Evolutionary conservation across 1,284 basidiomycete species (phyloP), one percentile per base, ranked within the genome.

Genomic region (Cutaneotrichosporon cavernicola): DNA sequence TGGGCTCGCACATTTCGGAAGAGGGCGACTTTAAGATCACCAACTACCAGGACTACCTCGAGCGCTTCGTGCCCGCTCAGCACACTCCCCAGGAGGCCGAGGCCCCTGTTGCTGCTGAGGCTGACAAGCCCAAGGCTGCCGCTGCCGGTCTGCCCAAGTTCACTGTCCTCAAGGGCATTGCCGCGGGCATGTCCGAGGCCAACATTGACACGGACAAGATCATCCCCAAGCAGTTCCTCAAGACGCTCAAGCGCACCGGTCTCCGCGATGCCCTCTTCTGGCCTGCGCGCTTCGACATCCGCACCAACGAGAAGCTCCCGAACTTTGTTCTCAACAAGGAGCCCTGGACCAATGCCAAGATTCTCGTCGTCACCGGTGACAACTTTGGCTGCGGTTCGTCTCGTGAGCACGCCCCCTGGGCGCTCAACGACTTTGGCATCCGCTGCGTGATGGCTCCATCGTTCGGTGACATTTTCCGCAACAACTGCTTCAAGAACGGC

Each of bases 181-280:
- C 91, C 32, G 93, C 92, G 4, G 92, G 92, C n/a, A 80, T 97
- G 80, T 87, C 90, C 79, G 90, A 93, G 66, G 88, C 91, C 73
- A 97, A 97, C 76, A 89, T 97, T 68, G 94, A 97, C 81, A 97
- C 94, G 60, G 95, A 97, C 78, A 93, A 92, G 89, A 96, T 97
- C 78, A 96, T 97, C 74, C 95, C 94, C 6, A 95, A 95, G 77
- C 91, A 93, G 77, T 97, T 96, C 84, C 82, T 97, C 80, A 97
- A 97, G 83, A 96, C 93, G 6, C 82, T 97, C 70, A 93, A 96
- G 82, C 87, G 95, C 63, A 96, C 93, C 26, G 94, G 94, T 60
- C 85, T 97, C 61, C 91, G 91, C n/a, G 84, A 89, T 64, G 92
- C 91, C 14, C 83, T 97, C 61, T 97, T 97, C 84, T 91, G 86